A percentile compares a stretch with the other conserved stretches of the same genome.
Conservation (phyloP, 441 rosid genomes). For the Geranium incanum region DNA sequence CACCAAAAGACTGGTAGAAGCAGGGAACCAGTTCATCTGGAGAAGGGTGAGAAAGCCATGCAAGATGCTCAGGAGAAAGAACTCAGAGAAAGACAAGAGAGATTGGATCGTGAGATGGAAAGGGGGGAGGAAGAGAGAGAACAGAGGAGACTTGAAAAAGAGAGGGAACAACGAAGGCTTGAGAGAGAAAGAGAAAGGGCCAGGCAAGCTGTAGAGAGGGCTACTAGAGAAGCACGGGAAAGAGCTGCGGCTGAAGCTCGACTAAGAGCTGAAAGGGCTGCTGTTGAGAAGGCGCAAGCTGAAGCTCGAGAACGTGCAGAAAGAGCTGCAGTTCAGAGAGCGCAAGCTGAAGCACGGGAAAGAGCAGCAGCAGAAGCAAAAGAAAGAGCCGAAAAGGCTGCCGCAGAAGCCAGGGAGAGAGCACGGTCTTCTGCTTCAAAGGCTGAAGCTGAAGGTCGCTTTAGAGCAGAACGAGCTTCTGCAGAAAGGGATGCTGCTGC, state of each 20-base stretch:
- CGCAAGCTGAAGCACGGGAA: slow-evolving; percentile 90
- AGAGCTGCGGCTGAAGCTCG: slow-evolving; percentile 87
- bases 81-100: slow-evolving; percentile 56
- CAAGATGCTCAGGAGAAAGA: slow-evolving; percentile 57
- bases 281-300: slow-evolving; percentile 57
- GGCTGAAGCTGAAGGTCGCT: slow-evolving; percentile 76
- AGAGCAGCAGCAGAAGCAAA: slow-evolving; percentile 55
- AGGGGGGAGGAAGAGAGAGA: slow-evolving; percentile 61
- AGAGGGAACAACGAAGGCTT: slow-evolving; percentile 12
- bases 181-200: slow-evolving; percentile 56
- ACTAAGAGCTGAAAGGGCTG: slow-evolving; percentile 70
- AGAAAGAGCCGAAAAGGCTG: slow-evolving; percentile 76
- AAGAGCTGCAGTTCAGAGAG: slow-evolving; percentile 87
- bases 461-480: slow-evolving; percentile 44
- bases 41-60: slow-evolving; percentile 34
- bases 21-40: slow-evolving; percentile 50
- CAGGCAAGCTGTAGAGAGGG: slow-evolving; percentile 87
- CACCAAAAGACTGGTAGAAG: slow-evolving; percentile 56
- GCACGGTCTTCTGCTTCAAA: slow-evolving; percentile 33
- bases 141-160: slow-evolving; percentile 10
- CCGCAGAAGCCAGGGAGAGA: slow-evolving; percentile 67
- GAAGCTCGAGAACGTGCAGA: slow-evolving; percentile 81
- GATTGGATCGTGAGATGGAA: slow-evolving; percentile 48
- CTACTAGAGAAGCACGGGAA: slow-evolving; percentile 93
- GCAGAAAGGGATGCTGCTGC: slow-evolving; percentile 55